Percentiles rank a stretch among this genome's conserved stretches.
phyloP scores from a whole-genome alignment of 83 land plant species.

The Picea mariana region DNA sequence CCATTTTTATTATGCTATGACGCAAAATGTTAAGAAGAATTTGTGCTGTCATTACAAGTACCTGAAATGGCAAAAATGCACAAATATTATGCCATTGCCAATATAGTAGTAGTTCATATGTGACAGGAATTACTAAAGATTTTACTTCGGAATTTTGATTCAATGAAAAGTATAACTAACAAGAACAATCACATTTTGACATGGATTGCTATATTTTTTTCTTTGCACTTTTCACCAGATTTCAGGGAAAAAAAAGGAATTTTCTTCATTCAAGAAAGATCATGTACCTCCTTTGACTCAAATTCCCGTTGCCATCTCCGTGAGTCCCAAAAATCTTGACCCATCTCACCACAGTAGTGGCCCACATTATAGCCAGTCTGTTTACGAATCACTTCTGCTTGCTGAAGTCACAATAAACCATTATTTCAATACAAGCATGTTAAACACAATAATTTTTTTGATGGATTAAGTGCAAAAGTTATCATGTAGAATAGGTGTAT shows the following conservation, averaged over 20 bases:
- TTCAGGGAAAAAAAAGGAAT: not conserved
- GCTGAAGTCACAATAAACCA: conserved; percentile 52
- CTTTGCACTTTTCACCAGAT: too few species aligned
- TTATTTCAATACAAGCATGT: not conserved
- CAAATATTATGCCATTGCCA: not conserved
- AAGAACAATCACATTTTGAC: not conserved
- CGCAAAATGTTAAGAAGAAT: conserved; percentile 93
- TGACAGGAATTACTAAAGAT: not conserved
- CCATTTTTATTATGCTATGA: conserved; percentile 96
- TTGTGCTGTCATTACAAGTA: conserved; percentile 99
- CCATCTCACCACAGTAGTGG: conserved; percentile 99
- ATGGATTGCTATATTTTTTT: not conserved
- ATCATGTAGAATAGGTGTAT: not conserved
- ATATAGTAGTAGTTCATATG: not conserved
- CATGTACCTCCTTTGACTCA: conserved; percentile 84
- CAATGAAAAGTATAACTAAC: not conserved
- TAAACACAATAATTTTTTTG: not conserved
- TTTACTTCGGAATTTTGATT: not conserved
- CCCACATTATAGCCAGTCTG: conserved; percentile 82
- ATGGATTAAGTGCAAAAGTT: not conserved
- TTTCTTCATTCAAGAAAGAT: not conserved
- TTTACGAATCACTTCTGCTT: conserved; percentile 96
- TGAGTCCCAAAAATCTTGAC: conserved; percentile 98
- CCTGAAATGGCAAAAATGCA: conserved; percentile 55
- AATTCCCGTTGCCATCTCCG: conserved; percentile 97